phyloP scores from a whole-genome alignment of 306 rosid genomes.

The Begonia peltatifolia region DNA sequence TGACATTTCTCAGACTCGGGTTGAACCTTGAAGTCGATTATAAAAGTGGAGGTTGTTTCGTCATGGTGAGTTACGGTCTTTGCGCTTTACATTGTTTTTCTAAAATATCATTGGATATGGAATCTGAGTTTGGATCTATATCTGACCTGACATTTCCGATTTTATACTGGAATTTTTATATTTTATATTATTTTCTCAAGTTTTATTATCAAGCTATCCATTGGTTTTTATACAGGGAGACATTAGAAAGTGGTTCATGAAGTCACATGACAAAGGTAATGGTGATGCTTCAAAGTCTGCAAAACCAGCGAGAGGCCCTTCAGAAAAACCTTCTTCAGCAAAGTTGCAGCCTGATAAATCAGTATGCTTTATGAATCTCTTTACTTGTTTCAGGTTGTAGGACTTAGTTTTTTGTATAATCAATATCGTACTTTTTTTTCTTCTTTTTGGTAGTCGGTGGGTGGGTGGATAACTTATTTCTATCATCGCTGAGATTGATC shows the following conservation, averaged over 20 bases:
- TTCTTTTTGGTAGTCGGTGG: no score
- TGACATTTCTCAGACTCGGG: no score
- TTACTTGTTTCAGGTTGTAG: background rate
- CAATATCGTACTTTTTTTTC: no score
- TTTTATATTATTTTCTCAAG: background rate
- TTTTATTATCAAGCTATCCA: background rate
- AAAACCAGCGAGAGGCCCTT: constrained; percentile 11
- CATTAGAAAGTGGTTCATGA: constrained; percentile 95
- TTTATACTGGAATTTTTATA: background rate
- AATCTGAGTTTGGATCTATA: no score
- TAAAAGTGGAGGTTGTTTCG: background rate
- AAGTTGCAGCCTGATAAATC: constrained; percentile 26
- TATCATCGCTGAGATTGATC: no score
- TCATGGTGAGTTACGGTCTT: background rate
- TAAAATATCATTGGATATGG: no score
- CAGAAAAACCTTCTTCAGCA: constrained; percentile 22
- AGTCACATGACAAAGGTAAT: constrained; percentile 55
- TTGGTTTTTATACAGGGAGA: constrained; percentile 26
- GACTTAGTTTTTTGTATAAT: no score
- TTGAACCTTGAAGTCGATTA: background rate
- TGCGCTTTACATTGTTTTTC: background rate
- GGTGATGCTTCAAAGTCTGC: constrained; percentile 31
- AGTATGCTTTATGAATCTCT: constrained; percentile 24
- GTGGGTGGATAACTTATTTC: no score
- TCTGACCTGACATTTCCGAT: no score